Conservation (phyloP, 106 monocot genomes). For the Vanilla planifolia region DNA sequence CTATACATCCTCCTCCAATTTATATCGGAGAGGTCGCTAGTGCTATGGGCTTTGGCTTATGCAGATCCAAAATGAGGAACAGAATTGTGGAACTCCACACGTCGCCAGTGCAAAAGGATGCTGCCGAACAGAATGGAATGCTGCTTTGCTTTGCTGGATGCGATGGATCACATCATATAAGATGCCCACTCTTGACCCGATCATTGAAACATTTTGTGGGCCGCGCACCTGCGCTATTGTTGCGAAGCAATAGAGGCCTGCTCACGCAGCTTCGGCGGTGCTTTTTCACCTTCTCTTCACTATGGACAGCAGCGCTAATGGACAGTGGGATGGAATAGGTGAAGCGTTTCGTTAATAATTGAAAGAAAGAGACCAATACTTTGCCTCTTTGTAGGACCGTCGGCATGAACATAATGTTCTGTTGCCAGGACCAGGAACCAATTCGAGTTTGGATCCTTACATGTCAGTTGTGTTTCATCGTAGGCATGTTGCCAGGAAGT, state of each 20-base stretch:
- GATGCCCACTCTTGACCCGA: slow-evolving; percentile 22
- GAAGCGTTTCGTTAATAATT: slow-evolving; percentile 18
- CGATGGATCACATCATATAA: slow-evolving; percentile 17
- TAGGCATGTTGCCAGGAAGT: slow-evolving; percentile 1
- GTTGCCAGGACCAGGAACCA: slow-evolving; percentile 1
- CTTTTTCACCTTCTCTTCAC: slow-evolving; percentile 24
- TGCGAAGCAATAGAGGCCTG: too few relatives aligned
- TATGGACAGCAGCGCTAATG: slow-evolving; percentile 21
- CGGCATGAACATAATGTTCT: slow-evolving; percentile 2
- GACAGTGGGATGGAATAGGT: slow-evolving; percentile 11
- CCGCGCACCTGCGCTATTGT: slow-evolving; percentile 11
- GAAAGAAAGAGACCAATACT: slow-evolving; percentile 20
- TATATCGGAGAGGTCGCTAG: not conserved
- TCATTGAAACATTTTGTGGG: slow-evolving; percentile 35
- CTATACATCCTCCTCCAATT: not conserved
- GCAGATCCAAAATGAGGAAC: too few relatives aligned
- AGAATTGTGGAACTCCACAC: too few relatives aligned
- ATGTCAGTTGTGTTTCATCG: not conserved
- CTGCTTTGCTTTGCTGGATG: slow-evolving; percentile 12
- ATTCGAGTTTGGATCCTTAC: slow-evolving; percentile 1
- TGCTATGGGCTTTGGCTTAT: too few relatives aligned
- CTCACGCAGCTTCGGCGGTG: slow-evolving; percentile 19
- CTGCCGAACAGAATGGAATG: too few relatives aligned
- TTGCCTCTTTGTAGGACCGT: slow-evolving; percentile 8
- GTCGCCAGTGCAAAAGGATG: too few relatives aligned